phyloP scores from a whole-genome alignment of 176 grass and related monocot species.

The Calamus simplicifolius region DNA sequence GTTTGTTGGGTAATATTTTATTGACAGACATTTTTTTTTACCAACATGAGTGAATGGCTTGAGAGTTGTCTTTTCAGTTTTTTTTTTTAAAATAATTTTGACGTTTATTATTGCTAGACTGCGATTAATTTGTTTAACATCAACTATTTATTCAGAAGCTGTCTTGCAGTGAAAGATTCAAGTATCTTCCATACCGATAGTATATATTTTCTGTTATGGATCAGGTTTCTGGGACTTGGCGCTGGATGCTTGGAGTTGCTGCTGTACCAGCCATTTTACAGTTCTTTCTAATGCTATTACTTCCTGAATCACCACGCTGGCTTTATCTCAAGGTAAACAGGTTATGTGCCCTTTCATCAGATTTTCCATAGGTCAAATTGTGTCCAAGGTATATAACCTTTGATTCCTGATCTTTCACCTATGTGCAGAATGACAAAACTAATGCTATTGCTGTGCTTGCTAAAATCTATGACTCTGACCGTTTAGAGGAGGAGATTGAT shows the following conservation, averaged over 20 bases:
- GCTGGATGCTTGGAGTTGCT: constrained; percentile 96
- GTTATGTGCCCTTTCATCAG: neutral
- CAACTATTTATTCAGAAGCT: too few relatives aligned
- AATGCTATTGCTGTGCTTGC: constrained; percentile 63
- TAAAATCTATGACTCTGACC: constrained; percentile 66
- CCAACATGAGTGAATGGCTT: too few relatives aligned
- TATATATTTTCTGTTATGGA: neutral
- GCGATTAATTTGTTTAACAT: too few relatives aligned
- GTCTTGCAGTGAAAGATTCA: too few relatives aligned
- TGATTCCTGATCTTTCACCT: neutral
- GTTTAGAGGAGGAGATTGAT: constrained; percentile 75
- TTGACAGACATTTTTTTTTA: too few relatives aligned
- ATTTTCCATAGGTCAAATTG: too few relatives aligned
- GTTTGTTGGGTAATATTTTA: too few relatives aligned
- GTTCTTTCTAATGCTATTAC: constrained; percentile 79
- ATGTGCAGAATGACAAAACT: constrained; percentile 66
- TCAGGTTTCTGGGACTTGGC: constrained; percentile 94
- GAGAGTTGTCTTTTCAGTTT: too few relatives aligned
- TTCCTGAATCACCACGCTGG: constrained; percentile 96
- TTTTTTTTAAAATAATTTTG: too few relatives aligned
- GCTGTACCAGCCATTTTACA: constrained; percentile 79
- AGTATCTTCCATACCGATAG: too few relatives aligned
- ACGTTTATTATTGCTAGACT: too few relatives aligned
- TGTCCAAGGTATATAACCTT: too few relatives aligned
- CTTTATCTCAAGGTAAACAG: constrained; percentile 82